Conservation (phyloP, 495 filamentous ascomycete species). For the Glutinoglossum americanum region DNA sequence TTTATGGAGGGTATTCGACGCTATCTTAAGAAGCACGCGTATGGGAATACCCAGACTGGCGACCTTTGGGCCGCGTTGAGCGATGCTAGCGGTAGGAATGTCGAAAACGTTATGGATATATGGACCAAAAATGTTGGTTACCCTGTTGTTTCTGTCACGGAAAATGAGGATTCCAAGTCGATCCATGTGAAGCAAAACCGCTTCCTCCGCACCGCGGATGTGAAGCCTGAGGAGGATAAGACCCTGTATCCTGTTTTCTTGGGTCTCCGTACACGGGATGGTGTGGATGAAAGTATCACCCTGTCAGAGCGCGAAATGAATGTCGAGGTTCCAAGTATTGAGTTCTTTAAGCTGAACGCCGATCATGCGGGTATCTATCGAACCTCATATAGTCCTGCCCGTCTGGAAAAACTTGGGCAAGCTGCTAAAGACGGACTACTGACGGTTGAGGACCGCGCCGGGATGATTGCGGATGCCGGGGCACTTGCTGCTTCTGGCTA, state of each 20-base stretch:
- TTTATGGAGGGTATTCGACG: conserved; percentile 84
- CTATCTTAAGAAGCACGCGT: conserved; percentile 91
- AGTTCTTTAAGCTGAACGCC: conserved; percentile 64
- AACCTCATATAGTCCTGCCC: conserved; percentile 44
- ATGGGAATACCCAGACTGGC: conserved; percentile 60
- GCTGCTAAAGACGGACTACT: conserved; percentile 73
- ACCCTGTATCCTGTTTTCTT: conserved; percentile 58
- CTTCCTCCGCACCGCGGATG: conserved; percentile 52
- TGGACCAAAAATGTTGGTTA: conserved; percentile 66
- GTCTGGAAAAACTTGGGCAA: conserved; percentile 50
- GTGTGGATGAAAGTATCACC: conserved; percentile 37
- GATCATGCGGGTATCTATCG: conserved; percentile 57
- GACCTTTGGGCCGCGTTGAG: conserved; percentile 83
- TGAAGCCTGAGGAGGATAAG: conserved; percentile 57
- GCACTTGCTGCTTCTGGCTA: conserved; percentile 79
- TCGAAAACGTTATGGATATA: conserved; percentile 54
- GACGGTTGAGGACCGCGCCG: conserved; percentile 79
- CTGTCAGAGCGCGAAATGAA: conserved; percentile 52
- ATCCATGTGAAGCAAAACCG: conserved; percentile 56
- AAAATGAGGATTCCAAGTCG: conserved; percentile 31
- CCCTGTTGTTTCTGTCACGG: conserved; percentile 48
- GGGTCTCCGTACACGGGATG: conserved; percentile 42
- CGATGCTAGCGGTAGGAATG: conserved; percentile 77
- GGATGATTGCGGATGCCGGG: conserved; percentile 89
- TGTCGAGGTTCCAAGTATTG: conserved; percentile 39